These are phyloP conservation scores for Syncephalastrum racemosum DNA, from an alignment of 371 early-diverging fungal species.

Conservation along the genomic window DNA sequence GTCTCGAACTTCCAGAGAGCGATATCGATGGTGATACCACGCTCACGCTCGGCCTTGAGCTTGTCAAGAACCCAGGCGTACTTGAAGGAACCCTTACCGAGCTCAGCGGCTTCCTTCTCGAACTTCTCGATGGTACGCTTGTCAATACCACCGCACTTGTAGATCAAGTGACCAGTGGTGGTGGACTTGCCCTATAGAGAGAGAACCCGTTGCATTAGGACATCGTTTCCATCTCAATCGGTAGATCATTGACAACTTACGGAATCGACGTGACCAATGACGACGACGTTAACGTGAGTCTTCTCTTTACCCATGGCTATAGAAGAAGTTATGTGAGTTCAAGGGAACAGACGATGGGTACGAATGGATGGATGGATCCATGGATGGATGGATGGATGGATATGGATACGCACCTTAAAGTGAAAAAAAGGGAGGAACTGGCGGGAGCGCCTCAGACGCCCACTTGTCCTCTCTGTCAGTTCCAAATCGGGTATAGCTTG, in stretches of 20 bases:
- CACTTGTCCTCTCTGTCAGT: no score
- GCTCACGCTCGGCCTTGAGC: conserved; percentile 97
- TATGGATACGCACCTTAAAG: no score
- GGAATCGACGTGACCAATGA: conserved; percentile 99
- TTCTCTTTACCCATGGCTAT: conserved; percentile 90
- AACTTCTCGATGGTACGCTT: conserved; percentile 99
- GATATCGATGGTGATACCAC: conserved; percentile 98
- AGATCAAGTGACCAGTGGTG: conserved; percentile 94
- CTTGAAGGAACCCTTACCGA: conserved; percentile 99
- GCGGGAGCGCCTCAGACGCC: no score
- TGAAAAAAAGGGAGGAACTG: no score
- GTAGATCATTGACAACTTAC: conserved; percentile 69
- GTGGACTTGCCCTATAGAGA: conserved; percentile 52
- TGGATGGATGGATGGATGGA: conserved; percentile 10
- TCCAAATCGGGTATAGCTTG: no score
- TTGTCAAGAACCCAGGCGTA: conserved; percentile 97
- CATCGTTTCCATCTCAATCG: not conserved
- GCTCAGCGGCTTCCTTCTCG: conserved; percentile 97
- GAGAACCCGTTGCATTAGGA: not conserved
- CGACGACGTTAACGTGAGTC: conserved; percentile 95
- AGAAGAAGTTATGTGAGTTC: not conserved
- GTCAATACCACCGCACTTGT: conserved; percentile 99
- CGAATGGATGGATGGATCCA: conserved; percentile 10
- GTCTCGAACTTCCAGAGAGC: conserved; percentile 99
- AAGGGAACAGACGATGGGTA: not conserved